These are phyloP conservation scores for Novakomyces olei DNA, from an alignment of 805 yeast genomes.

Conservation along the genomic window DNA sequence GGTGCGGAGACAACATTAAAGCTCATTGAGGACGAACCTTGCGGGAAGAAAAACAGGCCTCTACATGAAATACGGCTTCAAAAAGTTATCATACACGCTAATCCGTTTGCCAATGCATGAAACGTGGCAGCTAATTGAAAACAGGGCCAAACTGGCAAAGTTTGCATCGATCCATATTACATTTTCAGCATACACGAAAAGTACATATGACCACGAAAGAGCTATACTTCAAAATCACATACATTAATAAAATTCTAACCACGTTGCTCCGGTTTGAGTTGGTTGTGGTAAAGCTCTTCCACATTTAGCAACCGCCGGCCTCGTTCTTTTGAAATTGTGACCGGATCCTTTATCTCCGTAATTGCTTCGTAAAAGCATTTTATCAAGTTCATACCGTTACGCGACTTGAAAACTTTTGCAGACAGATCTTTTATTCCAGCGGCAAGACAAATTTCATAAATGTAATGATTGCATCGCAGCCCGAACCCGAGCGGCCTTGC, in stretches of 20 bases:
- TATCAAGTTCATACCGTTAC: constrained; percentile 87
- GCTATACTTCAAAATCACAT: no score
- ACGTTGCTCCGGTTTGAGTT: constrained; percentile 4
- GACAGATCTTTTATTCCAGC: constrained; percentile 87
- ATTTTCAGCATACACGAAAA: background rate
- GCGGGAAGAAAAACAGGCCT: constrained; percentile 21
- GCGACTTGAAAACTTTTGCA: constrained; percentile 75
- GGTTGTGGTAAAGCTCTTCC: constrained; percentile 57
- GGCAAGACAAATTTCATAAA: constrained; percentile 74
- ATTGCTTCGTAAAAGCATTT: constrained; percentile 78
- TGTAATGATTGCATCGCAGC: constrained; percentile 68
- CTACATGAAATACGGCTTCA: constrained; percentile 14
- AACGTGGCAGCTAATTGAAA: background rate
- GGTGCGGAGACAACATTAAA: constrained; percentile 14
- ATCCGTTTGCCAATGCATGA: constrained; percentile 19
- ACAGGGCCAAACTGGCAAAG: background rate
- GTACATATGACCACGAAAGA: background rate
- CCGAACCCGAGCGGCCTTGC: constrained; percentile 65
- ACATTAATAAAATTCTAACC: background rate
- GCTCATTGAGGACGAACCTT: constrained; percentile 12
- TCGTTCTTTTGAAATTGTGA: constrained; percentile 71
- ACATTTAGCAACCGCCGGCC: constrained; percentile 91
- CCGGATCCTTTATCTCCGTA: constrained; percentile 54
- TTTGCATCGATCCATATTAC: background rate
- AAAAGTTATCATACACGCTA: constrained; percentile 21